A percentile compares a stretch with the other conserved stretches of the same genome.
phyloP scores from a whole-genome alignment of 208 protist genomes.

The Trichomonas gallinae region DNA sequence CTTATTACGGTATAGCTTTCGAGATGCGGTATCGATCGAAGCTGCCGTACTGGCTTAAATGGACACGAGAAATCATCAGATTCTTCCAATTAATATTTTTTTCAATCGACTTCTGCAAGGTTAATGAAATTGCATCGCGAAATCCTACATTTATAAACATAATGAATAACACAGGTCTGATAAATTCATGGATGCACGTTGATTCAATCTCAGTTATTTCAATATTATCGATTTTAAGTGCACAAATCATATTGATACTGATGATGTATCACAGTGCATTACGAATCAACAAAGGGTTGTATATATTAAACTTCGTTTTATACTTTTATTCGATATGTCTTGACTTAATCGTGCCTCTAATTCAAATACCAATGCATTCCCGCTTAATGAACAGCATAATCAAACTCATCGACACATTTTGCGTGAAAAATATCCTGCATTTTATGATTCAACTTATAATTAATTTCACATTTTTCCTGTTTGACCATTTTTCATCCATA shows the following conservation, averaged over 20 bases:
- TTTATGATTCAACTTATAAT: neutral
- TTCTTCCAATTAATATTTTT: neutral
- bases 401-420: neutral
- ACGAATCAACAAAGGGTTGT: neutral
- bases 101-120: neutral
- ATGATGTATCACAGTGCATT: neutral
- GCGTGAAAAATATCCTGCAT: neutral
- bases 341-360: too few relatives aligned
- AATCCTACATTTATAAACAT: neutral
- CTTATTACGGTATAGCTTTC: neutral
- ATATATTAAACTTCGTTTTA: neutral
- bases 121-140: neutral
- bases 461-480: neutral
- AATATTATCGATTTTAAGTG: neutral
- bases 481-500: neutral
- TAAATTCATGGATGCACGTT: neutral
- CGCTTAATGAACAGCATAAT: too few relatives aligned
- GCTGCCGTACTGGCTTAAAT: neutral
- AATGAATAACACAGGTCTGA: neutral
- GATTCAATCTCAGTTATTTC: neutral
- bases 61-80: neutral
- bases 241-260: neutral
- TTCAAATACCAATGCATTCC: too few relatives aligned
- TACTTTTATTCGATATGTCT: too few relatives aligned
- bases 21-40: neutral